A percentile compares a stretch with the other conserved stretches of the same genome.
Conservation (phyloP, 2,329 filamentous ascomycete species). For the Diaporthe sp. region DNA sequence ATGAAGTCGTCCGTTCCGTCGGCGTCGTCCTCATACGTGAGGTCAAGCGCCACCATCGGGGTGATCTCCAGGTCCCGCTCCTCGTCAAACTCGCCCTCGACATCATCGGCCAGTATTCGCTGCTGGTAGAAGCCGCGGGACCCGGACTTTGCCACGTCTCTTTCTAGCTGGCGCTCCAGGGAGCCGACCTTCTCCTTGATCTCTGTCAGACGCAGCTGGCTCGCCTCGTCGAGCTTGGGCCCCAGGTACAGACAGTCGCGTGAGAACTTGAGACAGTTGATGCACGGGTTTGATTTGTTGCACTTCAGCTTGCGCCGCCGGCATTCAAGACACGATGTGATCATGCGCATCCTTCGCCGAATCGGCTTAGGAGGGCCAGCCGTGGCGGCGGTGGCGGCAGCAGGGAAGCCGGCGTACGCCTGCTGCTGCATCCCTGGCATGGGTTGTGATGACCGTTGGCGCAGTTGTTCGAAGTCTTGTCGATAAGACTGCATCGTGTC, state of each 20-base stretch:
- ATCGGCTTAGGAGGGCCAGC: slow-evolving; percentile 52
- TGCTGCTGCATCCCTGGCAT: slow-evolving; percentile 1
- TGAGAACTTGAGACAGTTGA: slow-evolving; percentile 68
- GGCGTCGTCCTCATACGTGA: slow-evolving; percentile 74
- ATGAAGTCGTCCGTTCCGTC: slow-evolving; percentile 70
- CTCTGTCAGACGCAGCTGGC: slow-evolving; percentile 76
- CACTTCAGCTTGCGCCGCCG: slow-evolving; percentile 82
- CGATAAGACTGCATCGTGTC: slow-evolving; percentile 1
- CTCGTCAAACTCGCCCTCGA: slow-evolving; percentile 69
- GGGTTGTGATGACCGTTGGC: not conserved
- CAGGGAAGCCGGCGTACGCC: not conserved
- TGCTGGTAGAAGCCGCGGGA: slow-evolving; percentile 45
- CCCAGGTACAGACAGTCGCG: slow-evolving; percentile 73
- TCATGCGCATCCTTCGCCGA: slow-evolving; percentile 71
- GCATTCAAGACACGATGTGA: slow-evolving; percentile 77
- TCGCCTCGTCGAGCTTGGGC: slow-evolving; percentile 74
- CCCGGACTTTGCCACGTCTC: slow-evolving; percentile 68
- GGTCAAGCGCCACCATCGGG: slow-evolving; percentile 71
- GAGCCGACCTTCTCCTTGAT: slow-evolving; percentile 84
- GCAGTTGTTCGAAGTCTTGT: not conserved
- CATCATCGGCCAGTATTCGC: slow-evolving; percentile 58
- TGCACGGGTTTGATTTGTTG: slow-evolving; percentile 78
- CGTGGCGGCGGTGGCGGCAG: slow-evolving; percentile 14
- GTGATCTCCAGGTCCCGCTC: slow-evolving; percentile 69
- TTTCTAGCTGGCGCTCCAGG: slow-evolving; percentile 75